These are phyloP conservation scores for Boletus sp. DNA, from an alignment of 768 basidiomycete species.

Conservation along the genomic window DNA sequence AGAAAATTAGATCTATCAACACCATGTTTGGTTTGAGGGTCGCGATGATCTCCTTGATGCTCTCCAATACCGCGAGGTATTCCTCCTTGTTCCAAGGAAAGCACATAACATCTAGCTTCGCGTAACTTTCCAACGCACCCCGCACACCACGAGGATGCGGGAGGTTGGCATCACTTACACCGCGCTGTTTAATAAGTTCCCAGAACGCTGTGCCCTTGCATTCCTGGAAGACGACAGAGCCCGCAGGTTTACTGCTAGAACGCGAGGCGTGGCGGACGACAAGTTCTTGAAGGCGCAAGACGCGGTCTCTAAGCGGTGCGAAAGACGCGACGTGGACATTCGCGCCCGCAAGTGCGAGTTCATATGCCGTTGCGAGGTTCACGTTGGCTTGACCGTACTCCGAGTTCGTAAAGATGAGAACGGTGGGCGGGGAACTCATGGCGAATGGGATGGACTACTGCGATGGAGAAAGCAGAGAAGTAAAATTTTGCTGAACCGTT, in stretches of 20 bases:
- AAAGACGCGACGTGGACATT: constrained; percentile 13
- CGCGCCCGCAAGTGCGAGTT: constrained; percentile 12
- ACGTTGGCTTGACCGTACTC: not conserved
- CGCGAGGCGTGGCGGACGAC: not conserved
- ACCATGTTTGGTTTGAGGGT: not conserved
- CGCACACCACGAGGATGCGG: not conserved
- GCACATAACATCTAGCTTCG: not conserved
- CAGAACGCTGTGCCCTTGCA: not conserved
- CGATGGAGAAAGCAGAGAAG: no score
- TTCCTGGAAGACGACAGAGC: constrained; percentile 6
- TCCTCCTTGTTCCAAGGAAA: constrained; percentile 6
- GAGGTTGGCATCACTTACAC: not conserved
- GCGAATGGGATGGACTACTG: no score
- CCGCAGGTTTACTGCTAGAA: not conserved
- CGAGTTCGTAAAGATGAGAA: constrained; percentile 7
- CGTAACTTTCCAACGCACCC: constrained; percentile 2
- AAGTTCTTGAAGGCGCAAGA: constrained; percentile 5
- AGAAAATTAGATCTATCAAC: not conserved
- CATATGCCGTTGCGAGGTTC: constrained; percentile 5
- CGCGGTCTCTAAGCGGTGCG: constrained; percentile 1
- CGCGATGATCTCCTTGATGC: not conserved
- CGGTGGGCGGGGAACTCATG: not conserved
- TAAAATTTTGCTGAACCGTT: no score
- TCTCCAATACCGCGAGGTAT: not conserved
- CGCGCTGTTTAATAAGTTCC: not conserved